A percentile compares a stretch with the other conserved stretches of the same genome.
These are phyloP conservation scores for Penicillium goetzii DNA, from an alignment of 495 filamentous ascomycete species.

Conservation along the genomic window DNA sequence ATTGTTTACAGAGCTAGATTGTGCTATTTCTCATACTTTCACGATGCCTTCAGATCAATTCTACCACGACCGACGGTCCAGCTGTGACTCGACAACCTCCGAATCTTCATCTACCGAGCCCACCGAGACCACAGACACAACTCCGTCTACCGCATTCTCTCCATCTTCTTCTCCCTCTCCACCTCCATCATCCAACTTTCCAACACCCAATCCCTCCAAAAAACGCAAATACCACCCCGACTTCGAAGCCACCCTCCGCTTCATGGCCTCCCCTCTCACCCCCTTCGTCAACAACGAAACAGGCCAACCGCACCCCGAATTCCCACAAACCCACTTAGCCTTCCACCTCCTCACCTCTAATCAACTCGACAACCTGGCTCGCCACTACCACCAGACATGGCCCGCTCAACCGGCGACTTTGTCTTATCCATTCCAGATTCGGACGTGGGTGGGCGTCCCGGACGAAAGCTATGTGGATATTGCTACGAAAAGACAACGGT, in stretches of 20 bases:
- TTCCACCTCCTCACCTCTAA: slow-evolving; percentile 75
- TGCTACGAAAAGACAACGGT: slow-evolving; percentile 62
- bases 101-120: not conserved
- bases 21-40: not conserved
- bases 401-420: slow-evolving; percentile 53
- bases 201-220: not conserved
- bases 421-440: slow-evolving; percentile 65
- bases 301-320: slow-evolving; percentile 63
- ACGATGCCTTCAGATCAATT: not conserved
- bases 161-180: not conserved
- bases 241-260: slow-evolving; percentile 33
- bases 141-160: not conserved
- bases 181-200: not conserved
- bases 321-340: slow-evolving; percentile 66
- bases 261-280: slow-evolving; percentile 41
- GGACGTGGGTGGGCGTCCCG: slow-evolving; percentile 40
- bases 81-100: not conserved
- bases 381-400: slow-evolving; percentile 74
- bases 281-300: slow-evolving; percentile 40
- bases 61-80: not conserved
- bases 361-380: slow-evolving; percentile 72
- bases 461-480: slow-evolving; percentile 39
- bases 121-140: not conserved
- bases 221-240: not conserved
- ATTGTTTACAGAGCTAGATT: not conserved